phyloP scores from a whole-genome alignment of 257 asterid species.

The Rubia yunnanensis region DNA sequence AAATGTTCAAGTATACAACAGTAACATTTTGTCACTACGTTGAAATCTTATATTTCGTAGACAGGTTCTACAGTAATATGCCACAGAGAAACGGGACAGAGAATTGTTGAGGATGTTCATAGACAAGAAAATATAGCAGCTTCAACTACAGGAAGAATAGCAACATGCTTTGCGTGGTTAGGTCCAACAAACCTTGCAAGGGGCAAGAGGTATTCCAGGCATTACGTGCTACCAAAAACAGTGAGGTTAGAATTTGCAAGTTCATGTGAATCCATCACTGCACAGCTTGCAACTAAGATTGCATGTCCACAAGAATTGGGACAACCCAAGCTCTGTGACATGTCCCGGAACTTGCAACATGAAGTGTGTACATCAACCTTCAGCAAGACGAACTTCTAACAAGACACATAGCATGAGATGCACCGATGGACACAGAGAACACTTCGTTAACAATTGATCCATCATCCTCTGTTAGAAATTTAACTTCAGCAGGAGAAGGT shows the following conservation, averaged over 20 bases:
- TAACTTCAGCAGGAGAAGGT: conserved; percentile 67
- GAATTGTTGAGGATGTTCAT: neutral
- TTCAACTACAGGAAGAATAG: neutral
- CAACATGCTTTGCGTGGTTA: neutral
- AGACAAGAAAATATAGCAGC: neutral
- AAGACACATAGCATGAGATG: conserved; percentile 89
- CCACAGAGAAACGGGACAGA: neutral
- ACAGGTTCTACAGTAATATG: neutral
- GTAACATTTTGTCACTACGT: neutral
- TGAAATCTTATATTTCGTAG: neutral
- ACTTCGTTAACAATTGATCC: conserved; percentile 52
- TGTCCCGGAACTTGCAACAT: neutral
- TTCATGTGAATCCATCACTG: neutral
- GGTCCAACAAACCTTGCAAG: neutral
- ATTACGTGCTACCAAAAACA: neutral
- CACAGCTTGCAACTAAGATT: neutral
- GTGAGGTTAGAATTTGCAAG: neutral
- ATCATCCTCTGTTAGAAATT: conserved; percentile 67
- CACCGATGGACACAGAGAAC: conserved; percentile 65
- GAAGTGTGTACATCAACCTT: neutral
- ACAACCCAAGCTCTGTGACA: neutral
- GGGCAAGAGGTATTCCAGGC: neutral
- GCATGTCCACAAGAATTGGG: neutral
- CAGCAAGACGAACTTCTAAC: conserved; percentile 42
- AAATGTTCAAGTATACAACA: neutral